phyloP scores from a whole-genome alignment of 1,284 basidiomycete species.

The Marasmius tenuissimus region DNA sequence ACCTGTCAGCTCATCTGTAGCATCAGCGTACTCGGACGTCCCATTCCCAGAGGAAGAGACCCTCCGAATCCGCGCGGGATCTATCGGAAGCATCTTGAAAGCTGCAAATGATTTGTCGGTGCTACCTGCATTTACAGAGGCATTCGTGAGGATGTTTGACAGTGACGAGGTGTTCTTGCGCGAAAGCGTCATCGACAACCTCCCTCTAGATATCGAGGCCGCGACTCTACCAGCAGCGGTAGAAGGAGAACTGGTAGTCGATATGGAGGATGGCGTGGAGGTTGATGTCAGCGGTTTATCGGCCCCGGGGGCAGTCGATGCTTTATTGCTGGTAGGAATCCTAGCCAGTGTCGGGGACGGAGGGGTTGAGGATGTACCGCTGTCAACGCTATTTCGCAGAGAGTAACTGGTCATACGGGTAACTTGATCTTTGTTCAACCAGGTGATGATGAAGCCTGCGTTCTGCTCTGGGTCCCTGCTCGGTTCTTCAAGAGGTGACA shows the following conservation, averaged over 20 bases:
- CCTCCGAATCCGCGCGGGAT: slow-evolving; percentile 56
- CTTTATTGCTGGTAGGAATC: slow-evolving; percentile 14
- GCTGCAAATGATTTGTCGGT: slow-evolving; percentile 55
- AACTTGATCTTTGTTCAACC: slow-evolving; percentile 65
- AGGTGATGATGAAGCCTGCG: slow-evolving; percentile 80
- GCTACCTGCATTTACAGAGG: slow-evolving; percentile 15
- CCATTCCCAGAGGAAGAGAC: slow-evolving; percentile 45
- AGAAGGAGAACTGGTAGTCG: background rate
- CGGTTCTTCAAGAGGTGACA: slow-evolving; percentile 88
- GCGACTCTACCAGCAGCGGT: background rate
- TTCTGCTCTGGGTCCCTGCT: slow-evolving; percentile 86
- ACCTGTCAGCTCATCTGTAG: slow-evolving; percentile 58
- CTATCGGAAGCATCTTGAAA: slow-evolving; percentile 75
- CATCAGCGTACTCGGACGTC: slow-evolving; percentile 46
- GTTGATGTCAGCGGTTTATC: background rate
- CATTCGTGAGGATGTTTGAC: slow-evolving; percentile 23
- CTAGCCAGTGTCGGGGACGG: slow-evolving; percentile 21
- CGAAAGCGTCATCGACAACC: slow-evolving; percentile 11
- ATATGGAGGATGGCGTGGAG: background rate
- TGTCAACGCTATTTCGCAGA: slow-evolving; percentile 63
- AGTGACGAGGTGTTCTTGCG: slow-evolving; percentile 15
- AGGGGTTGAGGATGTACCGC: slow-evolving; percentile 20
- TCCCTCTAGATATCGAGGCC: background rate
- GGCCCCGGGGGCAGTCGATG: background rate
- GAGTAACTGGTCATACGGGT: slow-evolving; percentile 84